Evolutionary conservation across 441 rosid genomes (phyloP).

Genomic region (Populus trichocarpa): DNA sequence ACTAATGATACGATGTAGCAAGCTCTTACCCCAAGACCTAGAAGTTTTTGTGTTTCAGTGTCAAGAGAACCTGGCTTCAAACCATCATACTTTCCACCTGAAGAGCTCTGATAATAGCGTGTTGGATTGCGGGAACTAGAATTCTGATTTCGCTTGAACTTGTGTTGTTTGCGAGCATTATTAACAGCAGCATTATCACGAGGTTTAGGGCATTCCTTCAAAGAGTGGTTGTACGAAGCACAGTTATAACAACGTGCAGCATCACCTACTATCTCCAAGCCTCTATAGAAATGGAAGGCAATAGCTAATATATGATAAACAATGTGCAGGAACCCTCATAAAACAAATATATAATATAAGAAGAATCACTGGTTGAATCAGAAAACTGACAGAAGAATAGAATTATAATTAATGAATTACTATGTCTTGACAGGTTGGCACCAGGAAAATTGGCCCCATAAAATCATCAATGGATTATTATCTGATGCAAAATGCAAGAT

Average conservation of each 20-base stretch:
- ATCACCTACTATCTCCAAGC: constrained; percentile 62
- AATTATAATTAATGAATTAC: constrained; percentile 4
- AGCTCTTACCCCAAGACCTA: constrained; percentile 78
- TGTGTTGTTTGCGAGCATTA: constrained; percentile 78
- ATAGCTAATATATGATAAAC: neutral
- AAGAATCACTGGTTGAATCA: constrained; percentile 1
- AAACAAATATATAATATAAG: neutral
- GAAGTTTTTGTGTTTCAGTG: constrained; percentile 70
- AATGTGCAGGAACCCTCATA: constrained; percentile 1
- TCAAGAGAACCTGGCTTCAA: constrained; percentile 86
- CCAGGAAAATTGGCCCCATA: neutral
- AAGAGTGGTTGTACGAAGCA: constrained; percentile 86
- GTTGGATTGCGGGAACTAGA: constrained; percentile 50
- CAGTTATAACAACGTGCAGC: constrained; percentile 98
- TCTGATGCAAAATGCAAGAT: neutral
- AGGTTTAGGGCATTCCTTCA: constrained; percentile 88
- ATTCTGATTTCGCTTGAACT: constrained; percentile 62
- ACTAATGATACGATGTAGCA: neutral
- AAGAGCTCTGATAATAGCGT: constrained; percentile 70
- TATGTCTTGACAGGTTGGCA: neutral
- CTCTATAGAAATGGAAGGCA: constrained; percentile 43
- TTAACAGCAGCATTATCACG: constrained; percentile 76
- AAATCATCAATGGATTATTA: neutral
- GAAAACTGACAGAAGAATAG: neutral
- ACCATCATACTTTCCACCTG: constrained; percentile 81